Evolutionary conservation across 306 rosid species (phyloP), one percentile per base, ranked within the genome.

Genomic region (Herpetospermum pedunculosum): DNA sequence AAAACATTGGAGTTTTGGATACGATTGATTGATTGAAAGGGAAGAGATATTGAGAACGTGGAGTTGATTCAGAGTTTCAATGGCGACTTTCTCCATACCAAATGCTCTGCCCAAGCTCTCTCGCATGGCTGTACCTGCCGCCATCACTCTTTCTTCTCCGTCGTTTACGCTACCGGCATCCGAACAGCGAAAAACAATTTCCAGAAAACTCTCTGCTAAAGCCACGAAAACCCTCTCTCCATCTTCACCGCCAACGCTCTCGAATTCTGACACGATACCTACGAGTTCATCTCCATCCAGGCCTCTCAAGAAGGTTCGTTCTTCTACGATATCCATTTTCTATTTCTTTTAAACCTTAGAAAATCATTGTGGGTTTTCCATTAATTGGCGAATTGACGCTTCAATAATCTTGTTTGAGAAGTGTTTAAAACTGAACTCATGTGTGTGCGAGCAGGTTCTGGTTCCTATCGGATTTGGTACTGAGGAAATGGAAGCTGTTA

Each of bases 401-500:
- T 10, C 6, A 8, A 6, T 52, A 8, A 14, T 55, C 12, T 52
- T 8, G 30, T 52, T 38, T 14, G 44, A n/a, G n/a, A n/a, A n/a
- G n/a, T n/a, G n/a, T n/a, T n/a, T n/a, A n/a, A n/a, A n/a, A n/a
- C n/a, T 37, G 35, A 35, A 43, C 18, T 40, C 23, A 6, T 46
- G 69, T 35, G 1, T 77, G 9, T 57, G 34, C 41, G 72, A 23
- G 65, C 79, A 88, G 90, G 98, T 91, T 63, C 83, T 94, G 60
- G 90, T 94, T 47, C 97, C 98, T 41, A 85, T 94, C 43, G 98
- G 96, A 28, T 84, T 73, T 80, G 98, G 98, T 35, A 89, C 98
- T 3, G 97, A 94, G 73, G 98, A 94, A 81, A 94, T 94, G 96
- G 98, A 94, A 82, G 97, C 96, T 41, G 96, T 91, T 71, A 84